phyloP scores from a whole-genome alignment of 2,329 filamentous ascomycete species.

The Arthroderma sp. region DNA sequence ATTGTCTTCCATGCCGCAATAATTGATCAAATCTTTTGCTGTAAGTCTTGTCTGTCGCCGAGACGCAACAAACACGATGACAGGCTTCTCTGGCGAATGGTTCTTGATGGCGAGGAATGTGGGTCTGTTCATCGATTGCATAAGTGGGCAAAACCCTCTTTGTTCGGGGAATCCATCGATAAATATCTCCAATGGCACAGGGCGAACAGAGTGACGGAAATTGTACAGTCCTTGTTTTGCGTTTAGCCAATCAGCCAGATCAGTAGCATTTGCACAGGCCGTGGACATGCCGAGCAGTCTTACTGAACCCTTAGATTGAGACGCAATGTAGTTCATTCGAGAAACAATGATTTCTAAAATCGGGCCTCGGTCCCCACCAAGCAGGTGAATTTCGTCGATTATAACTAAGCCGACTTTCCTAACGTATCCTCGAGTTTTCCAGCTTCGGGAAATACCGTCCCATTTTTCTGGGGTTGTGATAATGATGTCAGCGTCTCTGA shows the following conservation, averaged over 20 bases:
- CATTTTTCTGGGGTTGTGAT: slow-evolving; percentile 99
- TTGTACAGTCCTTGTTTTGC: slow-evolving; percentile 95
- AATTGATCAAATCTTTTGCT: slow-evolving; percentile 91
- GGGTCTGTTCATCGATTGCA: slow-evolving; percentile 98
- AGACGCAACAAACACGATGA: slow-evolving; percentile 96
- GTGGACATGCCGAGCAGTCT: slow-evolving; percentile 97
- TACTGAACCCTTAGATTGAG: slow-evolving; percentile 79
- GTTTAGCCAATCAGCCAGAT: slow-evolving; percentile 90
- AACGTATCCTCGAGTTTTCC: slow-evolving; percentile 95
- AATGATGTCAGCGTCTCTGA: slow-evolving; percentile 91
- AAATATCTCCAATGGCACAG: slow-evolving; percentile 88
- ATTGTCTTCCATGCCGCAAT: slow-evolving; percentile 97
- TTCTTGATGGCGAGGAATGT: slow-evolving; percentile 94
- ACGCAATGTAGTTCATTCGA: slow-evolving; percentile 96
- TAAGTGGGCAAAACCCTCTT: slow-evolving; percentile 87
- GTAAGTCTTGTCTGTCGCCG: slow-evolving; percentile 88
- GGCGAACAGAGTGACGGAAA: slow-evolving; percentile 90
- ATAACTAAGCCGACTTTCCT: slow-evolving; percentile 90
- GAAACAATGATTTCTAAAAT: slow-evolving; percentile 94
- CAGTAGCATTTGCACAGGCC: slow-evolving; percentile 87
- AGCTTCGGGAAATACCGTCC: slow-evolving; percentile 98
- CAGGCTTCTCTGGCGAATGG: slow-evolving; percentile 90
- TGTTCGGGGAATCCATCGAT: slow-evolving; percentile 96
- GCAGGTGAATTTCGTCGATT: slow-evolving; percentile 93
- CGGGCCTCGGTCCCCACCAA: slow-evolving; percentile 92